Conservation (phyloP, 2,329 filamentous ascomycete species). For the Verticillium zaregamsianum region DNA sequence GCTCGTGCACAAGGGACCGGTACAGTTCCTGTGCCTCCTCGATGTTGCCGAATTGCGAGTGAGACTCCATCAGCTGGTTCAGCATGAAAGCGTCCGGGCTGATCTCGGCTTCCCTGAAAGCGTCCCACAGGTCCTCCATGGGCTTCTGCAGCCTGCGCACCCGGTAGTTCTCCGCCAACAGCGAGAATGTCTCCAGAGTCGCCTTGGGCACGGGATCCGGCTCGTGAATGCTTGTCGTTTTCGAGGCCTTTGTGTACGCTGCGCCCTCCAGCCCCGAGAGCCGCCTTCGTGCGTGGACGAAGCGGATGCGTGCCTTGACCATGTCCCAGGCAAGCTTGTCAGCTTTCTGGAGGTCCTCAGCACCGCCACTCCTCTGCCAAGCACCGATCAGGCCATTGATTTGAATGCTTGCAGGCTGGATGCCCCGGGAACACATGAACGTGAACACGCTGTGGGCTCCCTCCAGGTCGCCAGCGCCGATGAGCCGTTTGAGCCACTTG, state of each 20-base stretch:
- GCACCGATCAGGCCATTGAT: conserved; percentile 79
- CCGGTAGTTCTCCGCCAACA: conserved; percentile 70
- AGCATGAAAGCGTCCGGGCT: conserved; percentile 69
- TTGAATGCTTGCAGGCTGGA: conserved; percentile 68
- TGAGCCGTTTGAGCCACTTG: conserved; percentile 83
- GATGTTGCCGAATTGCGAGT: conserved; percentile 55
- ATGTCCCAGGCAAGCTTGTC: conserved; percentile 72
- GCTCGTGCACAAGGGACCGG: conserved; percentile 43
- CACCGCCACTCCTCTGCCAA: conserved; percentile 63
- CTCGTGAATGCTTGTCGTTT: conserved; percentile 1
- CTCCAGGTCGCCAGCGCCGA: conserved; percentile 66
- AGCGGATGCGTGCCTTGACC: conserved; percentile 64
- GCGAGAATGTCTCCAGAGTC: conserved; percentile 72
- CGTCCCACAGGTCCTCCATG: conserved; percentile 57
- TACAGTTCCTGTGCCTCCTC: conserved; percentile 53
- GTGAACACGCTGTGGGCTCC: conserved; percentile 70
- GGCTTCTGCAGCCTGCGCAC: conserved; percentile 53
- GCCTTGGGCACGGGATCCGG: conserved; percentile 47
- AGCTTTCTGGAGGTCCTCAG: conserved; percentile 52
- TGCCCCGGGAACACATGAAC: conserved; percentile 67
- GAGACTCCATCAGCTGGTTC: conserved; percentile 70
- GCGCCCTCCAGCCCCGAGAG: background rate
- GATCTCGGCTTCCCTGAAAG: conserved; percentile 60
- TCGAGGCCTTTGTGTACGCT: conserved; percentile 5
- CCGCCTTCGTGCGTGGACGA: conserved; percentile 48